phyloP scores from a whole-genome alignment of 2,329 filamentous ascomycete genomes.

The Penicillium frequentans region DNA sequence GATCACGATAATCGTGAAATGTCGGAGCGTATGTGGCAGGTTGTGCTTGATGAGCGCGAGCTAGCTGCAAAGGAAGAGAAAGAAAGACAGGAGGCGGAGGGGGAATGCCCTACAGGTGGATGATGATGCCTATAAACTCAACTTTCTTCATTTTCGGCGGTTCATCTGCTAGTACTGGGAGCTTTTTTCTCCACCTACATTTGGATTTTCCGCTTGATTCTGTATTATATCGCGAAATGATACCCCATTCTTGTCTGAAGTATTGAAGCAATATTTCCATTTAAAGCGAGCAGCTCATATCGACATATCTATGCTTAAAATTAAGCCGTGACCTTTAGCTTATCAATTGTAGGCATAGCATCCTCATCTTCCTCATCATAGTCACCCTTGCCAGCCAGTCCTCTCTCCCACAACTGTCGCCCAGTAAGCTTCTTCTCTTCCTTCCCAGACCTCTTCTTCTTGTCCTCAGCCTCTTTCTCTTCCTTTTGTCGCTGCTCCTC shows the following conservation, averaged over 20 bases:
- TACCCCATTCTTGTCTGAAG: background rate
- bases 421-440: slow-evolving; percentile 68
- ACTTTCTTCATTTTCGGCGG: background rate
- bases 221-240: slow-evolving; percentile 1
- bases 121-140: background rate
- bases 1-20: slow-evolving; percentile 31
- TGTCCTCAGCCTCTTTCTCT: slow-evolving; percentile 75
- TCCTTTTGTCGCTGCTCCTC: slow-evolving; percentile 62
- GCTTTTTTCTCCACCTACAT: background rate
- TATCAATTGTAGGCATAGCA: slow-evolving; percentile 60
- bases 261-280: background rate
- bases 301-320: slow-evolving; percentile 13
- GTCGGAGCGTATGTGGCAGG: slow-evolving; percentile 39
- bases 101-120: background rate
- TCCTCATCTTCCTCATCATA: slow-evolving; percentile 67
- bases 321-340: slow-evolving; percentile 68
- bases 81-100: slow-evolving; percentile 1
- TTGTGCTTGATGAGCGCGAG: slow-evolving; percentile 41
- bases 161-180: background rate
- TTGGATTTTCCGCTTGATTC: background rate
- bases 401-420: slow-evolving; percentile 75
- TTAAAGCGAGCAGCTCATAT: slow-evolving; percentile 2
- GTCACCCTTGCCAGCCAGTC: slow-evolving; percentile 65
- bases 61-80: slow-evolving; percentile 33
- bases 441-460: slow-evolving; percentile 72